phyloP scores from a whole-genome alignment of 495 filamentous ascomycete genomes.

The Hypoxylon rickii region DNA sequence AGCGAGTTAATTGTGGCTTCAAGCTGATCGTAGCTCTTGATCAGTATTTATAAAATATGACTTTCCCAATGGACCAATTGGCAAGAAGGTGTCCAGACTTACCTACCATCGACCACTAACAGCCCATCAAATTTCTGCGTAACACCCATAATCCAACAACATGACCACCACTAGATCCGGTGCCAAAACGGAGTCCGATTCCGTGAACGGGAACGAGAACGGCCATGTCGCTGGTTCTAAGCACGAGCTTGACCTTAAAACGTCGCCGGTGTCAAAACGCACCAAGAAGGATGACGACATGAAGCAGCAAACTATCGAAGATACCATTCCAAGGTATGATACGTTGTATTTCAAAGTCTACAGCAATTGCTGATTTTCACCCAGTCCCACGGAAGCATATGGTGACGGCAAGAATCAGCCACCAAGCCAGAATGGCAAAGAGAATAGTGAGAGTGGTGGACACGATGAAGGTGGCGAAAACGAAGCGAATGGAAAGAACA shows the following conservation, averaged over 20 bases:
- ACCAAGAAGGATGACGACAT: slow-evolving; percentile 28
- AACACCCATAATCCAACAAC: not conserved
- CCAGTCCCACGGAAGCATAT: slow-evolving; percentile 34
- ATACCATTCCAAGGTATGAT: slow-evolving; percentile 30
- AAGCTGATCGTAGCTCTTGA: too few relatives aligned
- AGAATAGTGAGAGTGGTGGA: not conserved
- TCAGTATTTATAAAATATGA: too few relatives aligned
- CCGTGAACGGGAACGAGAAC: slow-evolving; percentile 13
- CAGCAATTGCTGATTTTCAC: slow-evolving; percentile 5
- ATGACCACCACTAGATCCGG: slow-evolving; percentile 40
- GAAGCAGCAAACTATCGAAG: slow-evolving; percentile 36
- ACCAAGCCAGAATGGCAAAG: not conserved
- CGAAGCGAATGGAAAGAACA: not conserved
- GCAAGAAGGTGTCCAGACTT: too few relatives aligned
- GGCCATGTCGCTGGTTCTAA: slow-evolving; percentile 25
- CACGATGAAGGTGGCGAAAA: too few relatives aligned
- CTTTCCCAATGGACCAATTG: too few relatives aligned
- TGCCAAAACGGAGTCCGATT: slow-evolving; percentile 25
- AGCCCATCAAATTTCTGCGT: not conserved
- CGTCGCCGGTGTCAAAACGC: slow-evolving; percentile 27
- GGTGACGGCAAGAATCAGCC: slow-evolving; percentile 15
- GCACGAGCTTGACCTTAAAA: slow-evolving; percentile 27
- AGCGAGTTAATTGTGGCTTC: not conserved
- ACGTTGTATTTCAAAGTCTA: not conserved
- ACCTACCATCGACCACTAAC: too few relatives aligned